Conservation (phyloP, 2,329 filamentous ascomycete species). For the Aspergillus fumigatus region DNA sequence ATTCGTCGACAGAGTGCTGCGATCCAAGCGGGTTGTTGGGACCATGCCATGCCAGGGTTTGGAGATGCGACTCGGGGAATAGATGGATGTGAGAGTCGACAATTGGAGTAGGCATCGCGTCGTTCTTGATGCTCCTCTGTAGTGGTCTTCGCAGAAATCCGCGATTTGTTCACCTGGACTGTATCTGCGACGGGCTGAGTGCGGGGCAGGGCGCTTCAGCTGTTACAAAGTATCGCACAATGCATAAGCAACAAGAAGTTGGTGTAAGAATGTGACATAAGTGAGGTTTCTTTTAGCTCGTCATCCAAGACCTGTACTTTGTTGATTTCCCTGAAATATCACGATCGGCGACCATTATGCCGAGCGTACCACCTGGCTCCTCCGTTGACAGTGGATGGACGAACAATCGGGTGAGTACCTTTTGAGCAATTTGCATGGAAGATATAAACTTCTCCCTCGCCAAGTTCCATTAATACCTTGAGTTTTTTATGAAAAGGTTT, state of each 20-base stretch:
- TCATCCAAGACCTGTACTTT: background rate
- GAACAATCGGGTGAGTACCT: background rate
- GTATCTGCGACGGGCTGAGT: background rate
- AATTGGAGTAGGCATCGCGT: slow-evolving; percentile 46
- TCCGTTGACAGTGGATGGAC: background rate
- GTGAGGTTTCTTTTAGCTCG: background rate
- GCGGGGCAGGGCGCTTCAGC: too few species aligned
- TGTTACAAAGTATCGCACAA: too few species aligned
- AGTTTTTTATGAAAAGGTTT: background rate
- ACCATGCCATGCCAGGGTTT: slow-evolving; percentile 66
- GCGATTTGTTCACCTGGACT: background rate
- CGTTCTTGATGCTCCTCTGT: background rate
- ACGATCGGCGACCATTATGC: slow-evolving; percentile 3
- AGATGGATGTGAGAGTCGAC: slow-evolving; percentile 93
- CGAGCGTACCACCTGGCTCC: background rate
- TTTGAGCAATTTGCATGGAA: background rate
- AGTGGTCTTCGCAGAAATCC: background rate
- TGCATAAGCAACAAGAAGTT: background rate
- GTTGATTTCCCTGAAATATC: background rate
- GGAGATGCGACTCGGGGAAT: slow-evolving; percentile 64
- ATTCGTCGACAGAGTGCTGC: slow-evolving; percentile 63
- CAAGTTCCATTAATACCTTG: background rate
- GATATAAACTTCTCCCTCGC: background rate
- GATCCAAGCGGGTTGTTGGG: slow-evolving; percentile 56
- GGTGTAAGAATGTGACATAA: background rate